Evolutionary conservation across 2,329 filamentous ascomycete species (phyloP).

Genomic region (Neurospora crassa): DNA sequence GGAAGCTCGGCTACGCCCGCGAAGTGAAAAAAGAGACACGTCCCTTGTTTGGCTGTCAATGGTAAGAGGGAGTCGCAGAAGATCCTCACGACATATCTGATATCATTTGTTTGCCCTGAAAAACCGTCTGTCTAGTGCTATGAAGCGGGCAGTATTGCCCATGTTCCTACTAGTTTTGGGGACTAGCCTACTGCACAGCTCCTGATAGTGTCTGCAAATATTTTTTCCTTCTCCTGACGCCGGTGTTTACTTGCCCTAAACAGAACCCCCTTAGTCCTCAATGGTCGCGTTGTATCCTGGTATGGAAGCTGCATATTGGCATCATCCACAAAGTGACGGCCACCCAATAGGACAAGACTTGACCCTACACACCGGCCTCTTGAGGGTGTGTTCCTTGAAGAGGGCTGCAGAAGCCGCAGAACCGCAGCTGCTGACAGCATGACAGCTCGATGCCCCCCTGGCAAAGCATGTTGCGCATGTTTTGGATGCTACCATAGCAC

Average conservation of each 20-base stretch:
- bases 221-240: neutral
- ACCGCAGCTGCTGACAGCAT: neutral
- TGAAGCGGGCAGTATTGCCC: neutral
- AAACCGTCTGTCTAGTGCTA: neutral
- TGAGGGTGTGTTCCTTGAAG: neutral
- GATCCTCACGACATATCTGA: neutral
- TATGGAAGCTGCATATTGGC: neutral
- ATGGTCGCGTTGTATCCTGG: neutral
- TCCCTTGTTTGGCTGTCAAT: neutral
- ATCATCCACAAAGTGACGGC: neutral
- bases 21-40: neutral
- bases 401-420: neutral
- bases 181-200: neutral
- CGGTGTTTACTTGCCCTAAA: neutral
- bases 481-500: neutral
- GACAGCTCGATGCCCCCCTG: neutral
- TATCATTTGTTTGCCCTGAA: neutral
- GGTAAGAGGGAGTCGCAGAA: neutral
- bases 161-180: neutral
- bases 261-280: neutral
- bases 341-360: neutral
- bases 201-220: neutral
- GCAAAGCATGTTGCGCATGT: neutral
- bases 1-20: neutral
- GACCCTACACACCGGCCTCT: neutral